These are phyloP conservation scores for Arabidopsis thaliana DNA, from an alignment of 345 rosid genomes.

Conservation along the genomic window TAIR10.1 NC_003074.8:22614001-22614500, in stretches of 20 bases:
- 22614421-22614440: not conserved
- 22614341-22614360: not conserved
- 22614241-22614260: too few species aligned
- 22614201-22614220: too few species aligned
- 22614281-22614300: not conserved
- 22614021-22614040: too few species aligned
- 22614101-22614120: too few species aligned
- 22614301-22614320: not conserved
- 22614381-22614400: not conserved
- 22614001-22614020: too few species aligned
- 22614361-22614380: not conserved
- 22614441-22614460: not conserved
- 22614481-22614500: not conserved
- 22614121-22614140: not conserved
- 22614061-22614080: too few species aligned
- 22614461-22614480: not conserved
- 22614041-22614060: too few species aligned
- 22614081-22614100: too few species aligned
- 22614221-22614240: too few species aligned
- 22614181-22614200: too few species aligned
- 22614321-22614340: not conserved
- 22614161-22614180: not conserved
- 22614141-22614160: constrained; percentile 6
- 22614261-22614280: too few species aligned
- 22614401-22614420: not conserved